Base-by-base conservation (phyloP, 371 early-diverging fungal genomes). In the Blakeslea trispora region DNA sequence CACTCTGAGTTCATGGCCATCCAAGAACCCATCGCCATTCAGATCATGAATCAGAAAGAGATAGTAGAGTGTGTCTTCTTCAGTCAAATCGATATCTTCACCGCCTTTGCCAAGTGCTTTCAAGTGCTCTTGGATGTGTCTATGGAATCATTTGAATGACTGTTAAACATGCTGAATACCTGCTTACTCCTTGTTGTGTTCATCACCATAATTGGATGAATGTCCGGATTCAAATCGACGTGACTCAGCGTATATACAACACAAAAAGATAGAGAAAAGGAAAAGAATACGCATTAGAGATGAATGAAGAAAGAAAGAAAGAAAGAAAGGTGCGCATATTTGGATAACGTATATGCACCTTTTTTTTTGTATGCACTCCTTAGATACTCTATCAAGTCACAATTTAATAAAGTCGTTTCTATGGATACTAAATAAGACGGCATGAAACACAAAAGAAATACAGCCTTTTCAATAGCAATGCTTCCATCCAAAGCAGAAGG, bases 1-100 rank as follows among this genome's bases (percentile, higher is more conserved):
- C 7, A 58, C 63, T 42, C 84, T 73, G 39, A 90, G 77, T 66
- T 90, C 90, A 61, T 87, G 84, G 5, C 90, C 81, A 39, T 84
- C 83, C 28, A 37, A 11, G 37, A 37, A 37, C 11, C 37, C 37
- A 45, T 71, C 72, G n/a, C 77, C 76, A 0, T 64, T 60, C 42
- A 79, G 34, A 21, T 61, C 48, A 6, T 57, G 58, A 11, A 37
- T 37, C 7, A 37, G 2, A 14, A 37, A 17, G 46, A 50, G 1
- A 51, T 58, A 51, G 58, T 51, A 3, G 58, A 58, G 19, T 46
- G 50, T 45, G 46, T 58, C 10, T 28, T 58, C 14, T 6, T 31
- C 35, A 37, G 7, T 13, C 7, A 37, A 10, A 7, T 37, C 37
- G 11, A 37, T 3, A 37, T 10, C 11, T 10, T 37, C 37, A 13